These are phyloP conservation scores for Ogataea kodamae DNA, from an alignment of 805 yeast species.

Conservation along the genomic window DNA sequence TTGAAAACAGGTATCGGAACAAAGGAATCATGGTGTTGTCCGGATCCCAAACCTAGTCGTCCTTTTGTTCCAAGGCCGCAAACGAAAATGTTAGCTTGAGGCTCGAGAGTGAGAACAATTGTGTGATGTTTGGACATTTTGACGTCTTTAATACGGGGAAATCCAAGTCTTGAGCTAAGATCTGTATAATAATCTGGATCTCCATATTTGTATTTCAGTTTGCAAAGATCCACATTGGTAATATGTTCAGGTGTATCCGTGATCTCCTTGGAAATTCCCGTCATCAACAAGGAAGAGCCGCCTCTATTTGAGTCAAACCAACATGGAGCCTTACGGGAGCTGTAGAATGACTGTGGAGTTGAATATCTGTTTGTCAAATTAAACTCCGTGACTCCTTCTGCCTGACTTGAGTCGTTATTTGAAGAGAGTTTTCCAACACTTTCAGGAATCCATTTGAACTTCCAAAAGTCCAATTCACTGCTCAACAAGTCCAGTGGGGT, in stretches of 20 bases:
- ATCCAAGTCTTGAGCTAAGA: constrained; percentile 28
- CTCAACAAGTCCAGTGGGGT: constrained; percentile 69
- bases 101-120: constrained; percentile 50
- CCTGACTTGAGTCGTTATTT: constrained; percentile 19
- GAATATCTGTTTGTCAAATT: constrained; percentile 31
- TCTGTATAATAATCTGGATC: constrained; percentile 15
- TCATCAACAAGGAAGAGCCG: constrained; percentile 55
- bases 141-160: constrained; percentile 46
- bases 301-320: constrained; percentile 36
- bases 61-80: constrained; percentile 73
- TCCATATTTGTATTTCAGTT: constrained; percentile 26
- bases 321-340: constrained; percentile 3
- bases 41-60: constrained; percentile 58
- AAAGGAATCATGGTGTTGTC: constrained; percentile 41
- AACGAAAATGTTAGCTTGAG: constrained; percentile 44
- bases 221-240: constrained; percentile 16
- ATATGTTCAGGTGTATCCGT: constrained; percentile 12
- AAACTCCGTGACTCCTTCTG: constrained; percentile 17
- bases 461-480: constrained; percentile 41
- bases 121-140: constrained; percentile 66
- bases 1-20: constrained; percentile 39
- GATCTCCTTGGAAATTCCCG: constrained; percentile 45
- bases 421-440: constrained; percentile 23
- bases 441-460: constrained; percentile 32
- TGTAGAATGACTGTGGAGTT: constrained; percentile 5